Evolutionary conservation across 345 rosid species (phyloP).

Genomic region (Linum tenue): DNA sequence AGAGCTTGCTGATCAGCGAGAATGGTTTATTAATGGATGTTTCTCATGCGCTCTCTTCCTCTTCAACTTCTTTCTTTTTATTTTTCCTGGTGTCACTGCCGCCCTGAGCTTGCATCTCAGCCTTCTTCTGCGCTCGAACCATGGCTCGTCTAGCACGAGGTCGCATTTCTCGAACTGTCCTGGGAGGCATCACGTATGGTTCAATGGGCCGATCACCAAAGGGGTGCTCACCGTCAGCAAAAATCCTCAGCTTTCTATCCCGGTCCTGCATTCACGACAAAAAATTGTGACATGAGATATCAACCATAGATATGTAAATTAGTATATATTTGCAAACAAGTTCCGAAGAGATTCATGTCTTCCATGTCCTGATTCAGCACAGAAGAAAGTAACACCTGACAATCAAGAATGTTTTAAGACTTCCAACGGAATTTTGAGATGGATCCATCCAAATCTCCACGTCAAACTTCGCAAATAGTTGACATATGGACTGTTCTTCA

Average conservation of each 20-base stretch:
- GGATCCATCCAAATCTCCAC: background rate
- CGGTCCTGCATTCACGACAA: constrained; percentile 56
- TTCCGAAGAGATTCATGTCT: no score
- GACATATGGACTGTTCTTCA: no score
- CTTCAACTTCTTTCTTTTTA: constrained; percentile 38
- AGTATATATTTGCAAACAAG: background rate
- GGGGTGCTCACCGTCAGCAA: constrained; percentile 75
- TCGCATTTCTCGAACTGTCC: constrained; percentile 75
- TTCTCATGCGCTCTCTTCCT: constrained; percentile 18
- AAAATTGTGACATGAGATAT: background rate
- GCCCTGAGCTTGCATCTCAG: constrained; percentile 48
- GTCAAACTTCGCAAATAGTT: no score
- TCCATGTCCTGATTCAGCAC: no score
- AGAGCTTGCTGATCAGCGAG: background rate
- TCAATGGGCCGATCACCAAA: constrained; percentile 69
- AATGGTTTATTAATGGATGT: background rate
- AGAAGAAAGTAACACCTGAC: no score
- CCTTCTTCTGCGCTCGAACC: constrained; percentile 82
- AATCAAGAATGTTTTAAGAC: background rate
- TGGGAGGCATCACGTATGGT: constrained; percentile 69
- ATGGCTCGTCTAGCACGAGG: constrained; percentile 91
- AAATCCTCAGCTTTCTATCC: constrained; percentile 86
- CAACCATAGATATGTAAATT: background rate
- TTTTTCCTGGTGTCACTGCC: constrained; percentile 37
- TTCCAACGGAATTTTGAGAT: background rate